phyloP scores from a whole-genome alignment of 2,329 filamentous ascomycete genomes.

The Dothistroma septosporum region DNA sequence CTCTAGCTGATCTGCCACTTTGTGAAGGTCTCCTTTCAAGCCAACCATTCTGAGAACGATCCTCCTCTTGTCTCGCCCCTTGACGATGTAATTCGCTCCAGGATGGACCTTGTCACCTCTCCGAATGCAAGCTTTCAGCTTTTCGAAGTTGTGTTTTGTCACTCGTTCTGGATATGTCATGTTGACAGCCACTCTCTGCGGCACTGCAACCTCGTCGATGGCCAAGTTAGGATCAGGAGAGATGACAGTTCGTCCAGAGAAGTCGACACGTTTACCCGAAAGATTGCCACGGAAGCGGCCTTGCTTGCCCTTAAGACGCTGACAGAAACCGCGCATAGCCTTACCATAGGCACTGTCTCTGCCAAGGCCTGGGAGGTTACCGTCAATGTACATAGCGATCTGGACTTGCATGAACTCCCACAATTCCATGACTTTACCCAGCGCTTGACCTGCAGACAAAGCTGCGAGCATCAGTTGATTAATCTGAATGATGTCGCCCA shows the following conservation, averaged over 20 bases:
- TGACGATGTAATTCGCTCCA: constrained; percentile 78
- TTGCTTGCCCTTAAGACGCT: constrained; percentile 93
- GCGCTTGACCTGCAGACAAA: constrained; percentile 73
- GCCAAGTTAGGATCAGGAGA: constrained; percentile 92
- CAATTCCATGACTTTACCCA: constrained; percentile 91
- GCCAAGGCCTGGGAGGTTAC: constrained; percentile 80
- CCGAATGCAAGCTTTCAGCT: constrained; percentile 67
- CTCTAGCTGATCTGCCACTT: constrained; percentile 68
- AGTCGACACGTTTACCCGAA: constrained; percentile 97
- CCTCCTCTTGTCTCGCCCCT: constrained; percentile 66
- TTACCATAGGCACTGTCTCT: constrained; percentile 83
- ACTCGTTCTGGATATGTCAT: constrained; percentile 92
- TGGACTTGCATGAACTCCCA: constrained; percentile 97
- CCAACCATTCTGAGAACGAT: constrained; percentile 60
- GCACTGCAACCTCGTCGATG: constrained; percentile 91
- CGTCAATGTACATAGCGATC: constrained; percentile 97
- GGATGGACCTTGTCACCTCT: constrained; percentile 79
- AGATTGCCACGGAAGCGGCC: constrained; percentile 95
- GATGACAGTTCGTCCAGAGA: constrained; percentile 95
- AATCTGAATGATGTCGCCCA: constrained; percentile 93
- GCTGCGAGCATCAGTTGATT: constrained; percentile 82
- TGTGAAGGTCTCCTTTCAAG: constrained; percentile 53
- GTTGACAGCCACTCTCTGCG: constrained; percentile 87
- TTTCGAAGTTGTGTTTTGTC: constrained; percentile 78
- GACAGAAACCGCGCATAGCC: constrained; percentile 86